Conservation (phyloP, 495 filamentous ascomycete genomes). For the Aspergillus affinis region DNA sequence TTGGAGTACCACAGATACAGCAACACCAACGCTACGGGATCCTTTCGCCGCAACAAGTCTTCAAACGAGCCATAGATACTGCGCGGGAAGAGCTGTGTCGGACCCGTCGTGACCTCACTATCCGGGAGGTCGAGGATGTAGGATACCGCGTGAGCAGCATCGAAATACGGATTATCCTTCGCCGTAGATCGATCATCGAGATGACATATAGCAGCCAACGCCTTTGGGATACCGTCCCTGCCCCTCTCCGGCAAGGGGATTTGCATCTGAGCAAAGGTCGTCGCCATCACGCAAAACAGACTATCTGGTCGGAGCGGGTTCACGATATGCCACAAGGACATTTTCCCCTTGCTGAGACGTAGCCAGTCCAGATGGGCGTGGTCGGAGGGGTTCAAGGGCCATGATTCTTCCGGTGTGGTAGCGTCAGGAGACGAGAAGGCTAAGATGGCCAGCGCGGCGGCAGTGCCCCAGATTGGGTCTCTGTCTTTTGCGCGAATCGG, state of each 20-base stretch:
- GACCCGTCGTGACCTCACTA: conserved; percentile 26
- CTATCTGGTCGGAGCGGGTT: conserved; percentile 44
- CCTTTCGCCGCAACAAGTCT: conserved; percentile 32
- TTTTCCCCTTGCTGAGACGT: conserved; percentile 43
- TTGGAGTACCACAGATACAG: conserved; percentile 49
- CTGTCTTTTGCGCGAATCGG: conserved; percentile 38
- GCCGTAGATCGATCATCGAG: conserved; percentile 35
- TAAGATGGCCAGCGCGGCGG: conserved; percentile 36
- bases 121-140: conserved; percentile 27
- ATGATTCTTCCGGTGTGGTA: conserved; percentile 37
- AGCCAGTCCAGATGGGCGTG: conserved; percentile 42
- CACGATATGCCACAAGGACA: conserved; percentile 38
- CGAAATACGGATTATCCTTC: conserved; percentile 40
- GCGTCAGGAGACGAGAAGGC: conserved; percentile 41
- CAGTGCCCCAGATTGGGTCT: conserved; percentile 49
- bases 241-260: conserved; percentile 31
- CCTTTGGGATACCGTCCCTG: conserved; percentile 32
- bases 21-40: conserved; percentile 44
- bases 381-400: conserved; percentile 40
- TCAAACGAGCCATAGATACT: conserved; percentile 31
- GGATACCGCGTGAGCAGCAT: conserved; percentile 36
- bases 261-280: conserved; percentile 30
- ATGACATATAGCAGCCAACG: conserved; percentile 30
- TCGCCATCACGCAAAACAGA: conserved; percentile 37
- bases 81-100: conserved; percentile 25